Base-by-base conservation (phyloP, 768 basidiomycete genomes). In the Russula olivacea region DNA sequence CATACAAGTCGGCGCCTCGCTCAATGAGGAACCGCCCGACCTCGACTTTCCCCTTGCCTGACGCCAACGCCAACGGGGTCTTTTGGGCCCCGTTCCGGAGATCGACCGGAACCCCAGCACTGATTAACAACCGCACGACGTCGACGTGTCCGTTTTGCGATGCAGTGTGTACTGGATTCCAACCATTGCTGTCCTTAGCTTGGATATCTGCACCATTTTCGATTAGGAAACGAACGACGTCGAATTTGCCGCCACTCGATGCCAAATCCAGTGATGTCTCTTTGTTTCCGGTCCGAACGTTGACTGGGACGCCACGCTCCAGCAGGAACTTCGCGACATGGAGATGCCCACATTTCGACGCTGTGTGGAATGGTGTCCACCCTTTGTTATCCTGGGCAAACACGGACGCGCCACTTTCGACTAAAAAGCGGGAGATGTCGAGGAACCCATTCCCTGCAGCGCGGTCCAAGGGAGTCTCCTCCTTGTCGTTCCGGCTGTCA, bases 191-290 rank as follows among this genome's bases (percentile, higher is more conserved):
- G 52, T 45, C 52, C 4, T 40, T 21, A 8, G 19, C n/a, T 5
- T 63, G 25, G 12, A 47, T 4, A 40, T 59, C 34, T 2, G 51
- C 43, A 0, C 51, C 62, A 5, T 21, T n/a, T 8, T 55, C 48
- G 17, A 61, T 38, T 7, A 64, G 30, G 28, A 64, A 51, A 4
- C 30, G 47, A 14, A 28, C 59, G 11, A 64, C 32, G 4, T 56
- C 40, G 30, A 64, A 30, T 10, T 47, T 53, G 21, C 57, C 57
- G 6, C n/a, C 47, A 3, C n/a, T 15, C 1, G 62, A 52, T 40
- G 57, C 62, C 1, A 63, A 14, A 14, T 38, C 25, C 28, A 63
- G 10, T 9, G 51, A 45, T 0, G 57, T 58, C 17, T 32, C 43
- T 1, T 5, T 6, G n/a, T 32, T 54, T 15, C 2, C 15, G 11